Evolutionary conservation across 495 filamentous ascomycete genomes (phyloP), one percentile per base, ranked within the genome.

Genomic region (Xylaria sp.): DNA sequence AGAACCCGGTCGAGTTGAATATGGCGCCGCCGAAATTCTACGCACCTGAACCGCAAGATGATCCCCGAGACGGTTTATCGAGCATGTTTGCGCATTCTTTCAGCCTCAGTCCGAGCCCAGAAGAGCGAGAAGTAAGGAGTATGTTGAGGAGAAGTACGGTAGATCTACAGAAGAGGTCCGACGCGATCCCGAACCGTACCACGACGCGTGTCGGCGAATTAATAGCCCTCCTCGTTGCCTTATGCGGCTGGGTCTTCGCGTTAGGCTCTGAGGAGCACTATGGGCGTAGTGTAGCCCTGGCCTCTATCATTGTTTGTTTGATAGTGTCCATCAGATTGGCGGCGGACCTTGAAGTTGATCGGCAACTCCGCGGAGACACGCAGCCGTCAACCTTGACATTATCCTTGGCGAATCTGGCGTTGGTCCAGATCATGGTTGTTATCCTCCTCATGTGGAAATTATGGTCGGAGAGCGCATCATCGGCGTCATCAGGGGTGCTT

Each of bases 11-110:
- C 29, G 74, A 68, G n/a, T 33, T 79, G 61, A 70, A 73, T 5
- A 68, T 80, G 17, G 68, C 75, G 21, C 65, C 77, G 6, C 73
- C 77, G 2, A 73, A 46, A 40, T 80, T 79, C 71, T 74, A 76
- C 31, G 74, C 79, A 15, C 72, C 77, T 24, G 21, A 77, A 29
- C 72, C 75, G 5, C 73, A 71, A 14, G 61, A 79, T 37, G 79
- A 80, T 58, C 79, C 79, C 1, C 68, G 79, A 41, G 77, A 79
- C 46, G 63, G 61, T 4, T 74, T 80, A 40, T 79, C 77, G 15
- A 76, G 70, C 26, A 76, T 80, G 72, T 78, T 80, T 52, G 74
- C 71, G 17, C 75, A 52, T 58, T 76, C 74, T 9, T 80, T 80
- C 44, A 78, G 74, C 58, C 71, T 80, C 46, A 75, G 77, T 50